Evolutionary conservation across 78 protist species (phyloP), one percentile per base, ranked within the genome.

Genomic region (Cavenderia fasciculata): DNA sequence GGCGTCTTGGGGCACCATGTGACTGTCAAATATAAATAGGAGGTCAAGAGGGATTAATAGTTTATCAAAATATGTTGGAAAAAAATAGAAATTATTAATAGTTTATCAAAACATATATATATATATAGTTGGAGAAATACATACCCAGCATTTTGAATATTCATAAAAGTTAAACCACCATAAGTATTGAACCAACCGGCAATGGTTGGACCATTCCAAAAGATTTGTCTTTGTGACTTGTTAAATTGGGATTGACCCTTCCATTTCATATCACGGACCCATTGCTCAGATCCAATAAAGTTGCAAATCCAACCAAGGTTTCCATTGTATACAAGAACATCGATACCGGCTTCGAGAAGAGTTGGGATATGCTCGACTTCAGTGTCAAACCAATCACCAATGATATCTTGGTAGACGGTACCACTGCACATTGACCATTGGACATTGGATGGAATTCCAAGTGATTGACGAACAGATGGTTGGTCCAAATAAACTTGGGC

Each of bases 121-220:
- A n/a, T n/a, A n/a, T n/a, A n/a, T n/a, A n/a, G n/a, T n/a, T n/a
- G n/a, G n/a, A n/a, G n/a, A n/a, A n/a, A n/a, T n/a, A 94, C 66
- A 73, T 94, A 94, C 21, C 94, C 95, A 21, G 97, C 97, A 44
- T 76, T 69, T 41, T 40, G 41, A 12, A 94, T 59, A 11, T 72
- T 36, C 38, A 85, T 41, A 27, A 76, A 49, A 38, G 90, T 59
- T n/a, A 94, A 52, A 29, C 75, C 74, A 38, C 72, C 94, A 27
- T 40, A 87, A 12, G 74, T 52, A 85, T 89, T 76, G 21, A 8
- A 23, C 68, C 69, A 94, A 62, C 94, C 96, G 12, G 88, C 72
- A 49, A 72, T 71, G 18, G n/a, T 44, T 27, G 40, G 43, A 41
- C 66, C 77, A 18, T 43, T 44, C 61, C 41, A 31, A 43, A 76